Evolutionary conservation across 2,329 filamentous ascomycete genomes (phyloP).

Genomic region (Fusarium fujikuroi): DNA sequence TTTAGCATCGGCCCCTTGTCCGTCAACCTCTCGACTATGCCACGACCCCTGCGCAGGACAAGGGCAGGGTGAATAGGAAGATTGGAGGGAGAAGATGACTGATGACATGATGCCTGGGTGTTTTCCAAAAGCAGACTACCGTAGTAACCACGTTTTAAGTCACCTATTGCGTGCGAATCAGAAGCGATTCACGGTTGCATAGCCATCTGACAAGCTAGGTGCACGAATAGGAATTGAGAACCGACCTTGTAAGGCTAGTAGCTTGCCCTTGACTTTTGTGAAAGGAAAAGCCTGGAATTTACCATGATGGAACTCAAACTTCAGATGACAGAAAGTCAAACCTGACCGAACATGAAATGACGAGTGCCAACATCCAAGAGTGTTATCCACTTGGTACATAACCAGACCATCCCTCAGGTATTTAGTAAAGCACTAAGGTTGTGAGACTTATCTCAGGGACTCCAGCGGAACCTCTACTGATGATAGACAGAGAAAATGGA

Average conservation of each 20-base stretch:
- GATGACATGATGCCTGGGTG: slow-evolving; percentile 19
- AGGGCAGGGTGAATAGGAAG: slow-evolving; percentile 3
- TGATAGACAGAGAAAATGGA: not conserved
- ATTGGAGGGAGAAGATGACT: not conserved
- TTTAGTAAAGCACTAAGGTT: not conserved
- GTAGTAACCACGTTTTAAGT: slow-evolving; percentile 2
- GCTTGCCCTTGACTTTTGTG: not conserved
- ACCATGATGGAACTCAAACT: not conserved
- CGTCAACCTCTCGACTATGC: not conserved
- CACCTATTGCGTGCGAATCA: slow-evolving; percentile 26
- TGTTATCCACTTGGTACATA: not conserved
- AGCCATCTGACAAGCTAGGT: slow-evolving; percentile 18
- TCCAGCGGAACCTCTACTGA: not conserved
- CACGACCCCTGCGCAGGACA: slow-evolving; percentile 4
- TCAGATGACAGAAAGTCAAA: not conserved
- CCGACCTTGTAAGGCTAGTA: not conserved
- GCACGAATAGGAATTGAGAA: slow-evolving; percentile 7
- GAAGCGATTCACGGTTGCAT: slow-evolving; percentile 11
- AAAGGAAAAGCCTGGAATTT: slow-evolving; percentile 9
- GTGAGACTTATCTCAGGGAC: not conserved
- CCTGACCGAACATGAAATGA: not conserved
- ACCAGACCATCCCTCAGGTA: not conserved
- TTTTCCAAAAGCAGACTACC: slow-evolving; percentile 8
- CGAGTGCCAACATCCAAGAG: slow-evolving; percentile 1
- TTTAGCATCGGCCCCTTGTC: not conserved